phyloP scores from a whole-genome alignment of 495 filamentous ascomycete genomes.

The Podospora conica region DNA sequence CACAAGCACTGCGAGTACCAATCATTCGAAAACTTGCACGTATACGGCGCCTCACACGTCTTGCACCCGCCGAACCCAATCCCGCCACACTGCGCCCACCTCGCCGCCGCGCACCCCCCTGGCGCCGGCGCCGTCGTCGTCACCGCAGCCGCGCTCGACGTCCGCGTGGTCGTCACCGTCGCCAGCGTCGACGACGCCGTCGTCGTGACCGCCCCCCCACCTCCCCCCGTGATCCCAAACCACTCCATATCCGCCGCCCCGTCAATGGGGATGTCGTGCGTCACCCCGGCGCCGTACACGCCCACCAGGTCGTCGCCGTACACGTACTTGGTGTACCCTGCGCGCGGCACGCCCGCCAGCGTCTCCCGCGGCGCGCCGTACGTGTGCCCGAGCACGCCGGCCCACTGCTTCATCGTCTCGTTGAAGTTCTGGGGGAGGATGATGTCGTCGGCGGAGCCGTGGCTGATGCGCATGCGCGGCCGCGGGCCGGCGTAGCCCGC shows the following conservation, averaged over 20 bases:
- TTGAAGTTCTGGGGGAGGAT: conserved; percentile 45
- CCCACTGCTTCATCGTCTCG: conserved; percentile 51
- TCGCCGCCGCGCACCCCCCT: conserved; percentile 19
- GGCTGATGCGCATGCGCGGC: conserved; percentile 51
- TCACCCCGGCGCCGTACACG: conserved; percentile 28
- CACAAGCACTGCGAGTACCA: conserved; percentile 33
- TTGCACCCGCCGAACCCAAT: conserved; percentile 36
- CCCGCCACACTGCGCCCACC: conserved; percentile 44
- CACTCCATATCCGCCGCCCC: conserved; percentile 29
- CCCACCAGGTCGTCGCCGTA: conserved; percentile 43
- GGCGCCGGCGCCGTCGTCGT: conserved; percentile 24
- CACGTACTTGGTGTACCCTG: conserved; percentile 38
- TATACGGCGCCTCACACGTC: conserved; percentile 29
- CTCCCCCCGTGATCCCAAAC: conserved; percentile 27
- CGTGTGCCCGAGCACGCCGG: conserved; percentile 39
- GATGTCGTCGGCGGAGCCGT: conserved; percentile 44
- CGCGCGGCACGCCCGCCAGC: conserved; percentile 23
- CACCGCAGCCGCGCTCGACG: conserved; percentile 23
- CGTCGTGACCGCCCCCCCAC: background rate
- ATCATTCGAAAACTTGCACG: conserved; percentile 26
- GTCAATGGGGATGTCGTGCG: conserved; percentile 28
- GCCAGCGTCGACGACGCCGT: conserved; percentile 2
- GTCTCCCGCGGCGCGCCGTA: conserved; percentile 28
- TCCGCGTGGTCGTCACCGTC: conserved; percentile 3
- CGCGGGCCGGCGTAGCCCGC: conserved; percentile 42